Evolutionary conservation across 495 filamentous ascomycete species (phyloP).

Genomic region (Aspergillus sparsus): DNA sequence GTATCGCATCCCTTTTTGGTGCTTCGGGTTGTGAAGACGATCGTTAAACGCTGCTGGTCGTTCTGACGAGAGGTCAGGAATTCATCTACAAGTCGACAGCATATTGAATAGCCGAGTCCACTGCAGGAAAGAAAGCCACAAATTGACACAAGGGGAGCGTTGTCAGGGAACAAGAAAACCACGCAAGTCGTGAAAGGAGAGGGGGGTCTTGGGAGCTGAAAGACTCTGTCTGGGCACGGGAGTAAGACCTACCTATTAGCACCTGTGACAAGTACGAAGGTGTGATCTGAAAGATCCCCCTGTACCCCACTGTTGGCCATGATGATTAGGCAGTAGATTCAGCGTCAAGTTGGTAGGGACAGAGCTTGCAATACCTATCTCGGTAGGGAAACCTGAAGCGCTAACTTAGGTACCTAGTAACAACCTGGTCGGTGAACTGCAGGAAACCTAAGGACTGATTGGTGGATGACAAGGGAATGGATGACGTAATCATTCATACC

Average conservation of each 20-base stretch:
- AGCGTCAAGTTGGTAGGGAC: neutral
- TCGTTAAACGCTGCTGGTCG: conserved; percentile 52
- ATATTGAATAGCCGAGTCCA: conserved; percentile 86
- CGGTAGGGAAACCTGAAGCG: neutral
- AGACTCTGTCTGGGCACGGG: neutral
- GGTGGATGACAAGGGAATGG: neutral
- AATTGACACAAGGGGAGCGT: conserved; percentile 6
- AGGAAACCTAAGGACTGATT: too few species aligned
- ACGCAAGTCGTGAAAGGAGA: neutral
- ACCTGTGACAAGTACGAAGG: conserved; percentile 51
- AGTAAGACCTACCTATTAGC: conserved; percentile 47
- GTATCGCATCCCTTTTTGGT: conserved; percentile 48
- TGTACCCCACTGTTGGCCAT: conserved; percentile 13
- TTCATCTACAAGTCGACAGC: conserved; percentile 85
- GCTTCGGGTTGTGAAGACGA: conserved; percentile 56
- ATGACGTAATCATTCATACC: conserved; percentile 13
- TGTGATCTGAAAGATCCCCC: conserved; percentile 22
- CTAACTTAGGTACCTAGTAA: neutral
- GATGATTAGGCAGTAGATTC: conserved; percentile 5
- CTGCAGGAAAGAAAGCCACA: conserved; percentile 44
- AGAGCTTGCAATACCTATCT: too few species aligned
- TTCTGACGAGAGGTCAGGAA: conserved; percentile 70
- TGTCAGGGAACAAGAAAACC: conserved; percentile 17
- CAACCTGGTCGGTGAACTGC: too few species aligned
- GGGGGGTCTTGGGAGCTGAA: neutral